These are phyloP conservation scores for Scytalidium sp. DNA, from an alignment of 2,329 filamentous ascomycete species.

Conservation along the genomic window DNA sequence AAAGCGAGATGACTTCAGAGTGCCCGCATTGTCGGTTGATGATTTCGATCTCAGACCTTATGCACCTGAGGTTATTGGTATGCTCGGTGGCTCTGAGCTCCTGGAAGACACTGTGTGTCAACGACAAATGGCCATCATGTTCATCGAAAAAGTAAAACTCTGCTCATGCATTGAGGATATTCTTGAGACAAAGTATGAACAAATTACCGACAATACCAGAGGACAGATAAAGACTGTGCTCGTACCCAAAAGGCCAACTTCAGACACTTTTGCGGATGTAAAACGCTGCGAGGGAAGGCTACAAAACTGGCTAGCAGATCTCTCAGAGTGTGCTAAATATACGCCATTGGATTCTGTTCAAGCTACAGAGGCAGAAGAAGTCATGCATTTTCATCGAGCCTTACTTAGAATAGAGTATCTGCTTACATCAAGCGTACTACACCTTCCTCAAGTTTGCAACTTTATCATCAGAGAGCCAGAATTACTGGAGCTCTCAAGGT, in stretches of 20 bases:
- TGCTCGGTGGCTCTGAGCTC: conserved; percentile 69
- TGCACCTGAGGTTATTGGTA: conserved; percentile 63
- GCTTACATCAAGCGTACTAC: conserved; percentile 87
- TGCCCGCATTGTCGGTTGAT: conserved; percentile 79
- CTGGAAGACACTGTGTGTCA: conserved; percentile 72
- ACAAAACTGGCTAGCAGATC: conserved; percentile 75
- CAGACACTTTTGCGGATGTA: conserved; percentile 81
- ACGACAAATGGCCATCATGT: conserved; percentile 78
- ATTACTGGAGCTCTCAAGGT: conserved; percentile 77
- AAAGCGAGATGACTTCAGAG: conserved; percentile 90
- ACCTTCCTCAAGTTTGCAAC: conserved; percentile 75
- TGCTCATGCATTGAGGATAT: conserved; percentile 91
- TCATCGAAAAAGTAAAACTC: conserved; percentile 85
- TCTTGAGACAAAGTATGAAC: conserved; percentile 86
- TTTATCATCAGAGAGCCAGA: conserved; percentile 56
- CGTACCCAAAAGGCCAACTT: conserved; percentile 84
- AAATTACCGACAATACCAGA: conserved; percentile 76
- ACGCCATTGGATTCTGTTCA: conserved; percentile 58
- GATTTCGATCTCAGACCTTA: conserved; percentile 80
- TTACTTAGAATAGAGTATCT: conserved; percentile 91
- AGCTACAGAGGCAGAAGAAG: conserved; percentile 57
- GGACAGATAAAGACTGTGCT: conserved; percentile 66
- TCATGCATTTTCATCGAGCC: conserved; percentile 68
- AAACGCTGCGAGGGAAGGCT: conserved; percentile 75
- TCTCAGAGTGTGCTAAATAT: conserved; percentile 68